phyloP scores from a whole-genome alignment of 495 filamentous ascomycete genomes.

The Penicillium arizonense region DNA sequence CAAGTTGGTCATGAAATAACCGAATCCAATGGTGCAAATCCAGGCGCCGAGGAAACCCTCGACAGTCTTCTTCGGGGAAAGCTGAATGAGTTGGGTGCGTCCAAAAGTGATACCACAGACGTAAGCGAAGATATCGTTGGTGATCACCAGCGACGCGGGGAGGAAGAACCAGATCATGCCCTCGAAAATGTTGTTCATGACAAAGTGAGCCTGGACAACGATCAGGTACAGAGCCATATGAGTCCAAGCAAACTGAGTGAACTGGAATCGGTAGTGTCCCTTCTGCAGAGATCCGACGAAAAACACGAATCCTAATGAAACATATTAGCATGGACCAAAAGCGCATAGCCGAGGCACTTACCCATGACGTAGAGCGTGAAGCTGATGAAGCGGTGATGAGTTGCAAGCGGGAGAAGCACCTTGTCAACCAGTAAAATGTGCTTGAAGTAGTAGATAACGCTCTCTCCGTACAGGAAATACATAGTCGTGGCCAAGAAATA shows the following conservation, averaged over 20 bases:
- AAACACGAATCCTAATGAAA: conserved; percentile 83
- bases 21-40: conserved; percentile 89
- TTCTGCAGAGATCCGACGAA: conserved; percentile 96
- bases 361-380: conserved; percentile 97
- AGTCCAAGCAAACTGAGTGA: conserved; percentile 98
- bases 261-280: conserved; percentile 96
- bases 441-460: conserved; percentile 99
- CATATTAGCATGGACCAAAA: conserved; percentile 9
- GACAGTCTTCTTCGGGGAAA: conserved; percentile 99
- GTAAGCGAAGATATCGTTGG: conserved; percentile 98
- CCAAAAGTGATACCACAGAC: conserved; percentile 97
- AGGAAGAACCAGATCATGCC: conserved; percentile 99
- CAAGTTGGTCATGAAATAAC: conserved; percentile 77
- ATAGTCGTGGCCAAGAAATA: conserved; percentile 98
- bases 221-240: conserved; percentile 99
- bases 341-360: conserved; percentile 38
- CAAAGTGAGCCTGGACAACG: conserved; percentile 96
- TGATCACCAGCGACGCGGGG: conserved; percentile 91
- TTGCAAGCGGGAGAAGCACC: conserved; percentile 87
- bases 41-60: conserved; percentile 98
- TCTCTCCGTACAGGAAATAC: conserved; percentile 99
- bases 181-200: conserved; percentile 99
- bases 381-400: conserved; percentile 97
- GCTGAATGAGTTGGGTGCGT: conserved; percentile 92
- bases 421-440: conserved; percentile 95